These are phyloP conservation scores for Gossypioides kirkii DNA, from an alignment of 345 rosid species.

Conservation along the genomic window DNA sequence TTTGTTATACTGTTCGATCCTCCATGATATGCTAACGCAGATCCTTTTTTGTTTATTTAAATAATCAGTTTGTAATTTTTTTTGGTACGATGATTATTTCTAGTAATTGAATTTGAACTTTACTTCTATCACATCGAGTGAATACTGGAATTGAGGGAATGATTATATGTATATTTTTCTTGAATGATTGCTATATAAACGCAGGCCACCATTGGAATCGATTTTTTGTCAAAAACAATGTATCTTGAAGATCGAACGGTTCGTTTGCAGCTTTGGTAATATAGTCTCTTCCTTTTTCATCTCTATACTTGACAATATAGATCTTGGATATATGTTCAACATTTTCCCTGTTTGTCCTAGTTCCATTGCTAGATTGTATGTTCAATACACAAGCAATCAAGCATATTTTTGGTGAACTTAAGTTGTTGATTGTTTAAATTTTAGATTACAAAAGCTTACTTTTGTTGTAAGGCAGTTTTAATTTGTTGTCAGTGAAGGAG, in stretches of 20 bases:
- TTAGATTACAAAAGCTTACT: not conserved
- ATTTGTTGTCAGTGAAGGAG: not conserved
- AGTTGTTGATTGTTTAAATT: not conserved
- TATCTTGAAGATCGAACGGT: slow-evolving; percentile 90
- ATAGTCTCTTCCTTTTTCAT: not conserved
- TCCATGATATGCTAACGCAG: not conserved
- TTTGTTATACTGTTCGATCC: not conserved
- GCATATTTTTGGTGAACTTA: not conserved
- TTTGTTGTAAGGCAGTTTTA: not conserved
- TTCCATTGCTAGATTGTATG: not conserved
- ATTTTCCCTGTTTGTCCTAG: not conserved
- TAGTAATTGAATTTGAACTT: not conserved
- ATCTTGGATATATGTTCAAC: not conserved
- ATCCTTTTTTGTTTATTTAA: not conserved
- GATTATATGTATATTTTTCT: not conserved
- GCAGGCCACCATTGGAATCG: slow-evolving; percentile 95
- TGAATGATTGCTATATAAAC: slow-evolving; percentile 1
- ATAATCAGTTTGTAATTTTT: not conserved
- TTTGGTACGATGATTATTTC: not conserved
- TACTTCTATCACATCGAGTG: not conserved
- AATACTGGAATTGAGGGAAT: not conserved
- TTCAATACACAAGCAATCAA: not conserved
- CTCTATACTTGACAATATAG: not conserved
- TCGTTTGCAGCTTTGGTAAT: slow-evolving; percentile 85
- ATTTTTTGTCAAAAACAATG: slow-evolving; percentile 90